phyloP scores from a whole-genome alignment of 2,329 filamentous ascomycete species.

The Phialophora macrospora region DNA sequence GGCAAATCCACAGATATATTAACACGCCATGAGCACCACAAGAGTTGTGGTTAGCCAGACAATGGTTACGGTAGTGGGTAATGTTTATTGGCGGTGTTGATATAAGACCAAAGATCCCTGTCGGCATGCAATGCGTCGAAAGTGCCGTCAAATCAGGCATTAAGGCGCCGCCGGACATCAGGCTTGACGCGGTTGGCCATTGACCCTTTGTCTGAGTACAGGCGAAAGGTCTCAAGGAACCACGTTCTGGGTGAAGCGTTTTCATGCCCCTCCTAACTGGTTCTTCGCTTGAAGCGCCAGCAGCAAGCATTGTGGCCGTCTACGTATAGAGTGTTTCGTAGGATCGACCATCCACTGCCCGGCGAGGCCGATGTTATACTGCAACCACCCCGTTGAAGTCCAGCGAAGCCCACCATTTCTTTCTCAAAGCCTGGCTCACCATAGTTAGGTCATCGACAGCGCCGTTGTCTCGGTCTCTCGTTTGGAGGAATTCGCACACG shows the following conservation, averaged over 20 bases:
- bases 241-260: neutral
- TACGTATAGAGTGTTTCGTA: neutral
- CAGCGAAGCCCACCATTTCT: constrained; percentile 21
- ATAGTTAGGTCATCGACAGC: constrained; percentile 22
- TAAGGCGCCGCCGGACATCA: neutral
- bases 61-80: neutral
- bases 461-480: constrained; percentile 15
- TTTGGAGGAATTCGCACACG: constrained; percentile 24
- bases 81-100: neutral
- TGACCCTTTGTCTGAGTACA: neutral
- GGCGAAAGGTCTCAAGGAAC: neutral
- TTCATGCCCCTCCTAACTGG: neutral
- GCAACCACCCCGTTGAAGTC: constrained; percentile 20
- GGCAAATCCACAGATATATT: neutral
- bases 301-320: neutral
- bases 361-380: neutral
- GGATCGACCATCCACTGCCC: neutral
- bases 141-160: neutral
- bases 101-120: neutral
- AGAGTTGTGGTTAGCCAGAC: neutral
- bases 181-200: neutral
- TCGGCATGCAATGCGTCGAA: neutral
- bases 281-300: neutral
- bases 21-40: neutral
- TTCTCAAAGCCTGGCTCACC: constrained; percentile 21